Evolutionary conservation across 306 rosid genomes (phyloP).

Genomic region (Abrus pulchellus): DNA sequence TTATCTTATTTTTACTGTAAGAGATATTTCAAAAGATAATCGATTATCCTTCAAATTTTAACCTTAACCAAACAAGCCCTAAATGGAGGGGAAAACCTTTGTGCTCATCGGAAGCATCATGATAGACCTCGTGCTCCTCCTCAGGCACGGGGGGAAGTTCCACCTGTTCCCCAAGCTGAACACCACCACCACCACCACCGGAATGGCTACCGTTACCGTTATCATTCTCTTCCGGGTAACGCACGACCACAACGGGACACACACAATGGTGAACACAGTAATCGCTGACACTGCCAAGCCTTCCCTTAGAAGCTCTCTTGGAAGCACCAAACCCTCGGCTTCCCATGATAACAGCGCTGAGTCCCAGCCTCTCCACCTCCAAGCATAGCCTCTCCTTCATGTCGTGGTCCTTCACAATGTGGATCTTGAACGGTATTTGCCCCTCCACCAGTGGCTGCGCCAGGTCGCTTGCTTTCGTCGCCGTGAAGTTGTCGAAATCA

Average conservation of each 20-base stretch:
- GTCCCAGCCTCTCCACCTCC: slow-evolving; percentile 93
- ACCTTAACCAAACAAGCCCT: not conserved
- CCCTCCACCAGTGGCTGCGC: slow-evolving; percentile 79
- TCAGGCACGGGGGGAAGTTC: slow-evolving; percentile 88
- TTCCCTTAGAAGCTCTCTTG: slow-evolving; percentile 57
- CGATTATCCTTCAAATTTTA: too few species aligned
- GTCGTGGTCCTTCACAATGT: slow-evolving; percentile 93
- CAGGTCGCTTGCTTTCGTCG: slow-evolving; percentile 69
- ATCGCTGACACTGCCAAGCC: slow-evolving; percentile 89
- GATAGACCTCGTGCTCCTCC: slow-evolving; percentile 74
- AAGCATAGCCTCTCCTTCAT: slow-evolving; percentile 92
- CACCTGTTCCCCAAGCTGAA: slow-evolving; percentile 47
- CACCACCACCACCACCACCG: slow-evolving; percentile 19
- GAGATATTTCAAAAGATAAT: too few species aligned
- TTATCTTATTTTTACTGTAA: too few species aligned
- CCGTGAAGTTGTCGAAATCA: slow-evolving; percentile 78
- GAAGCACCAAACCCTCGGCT: slow-evolving; percentile 89
- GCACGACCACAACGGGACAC: slow-evolving; percentile 89
- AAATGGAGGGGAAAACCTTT: slow-evolving; percentile 59
- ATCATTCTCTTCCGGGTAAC: slow-evolving; percentile 71
- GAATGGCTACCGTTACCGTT: slow-evolving; percentile 6
- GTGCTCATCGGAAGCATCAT: slow-evolving; percentile 66
- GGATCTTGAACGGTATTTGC: slow-evolving; percentile 77
- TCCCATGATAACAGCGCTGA: slow-evolving; percentile 93
- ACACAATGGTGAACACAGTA: slow-evolving; percentile 92